These are phyloP conservation scores for Fusarium vanettenii DNA, from an alignment of 2,329 filamentous ascomycete genomes.

Conservation along the genomic window DNA sequence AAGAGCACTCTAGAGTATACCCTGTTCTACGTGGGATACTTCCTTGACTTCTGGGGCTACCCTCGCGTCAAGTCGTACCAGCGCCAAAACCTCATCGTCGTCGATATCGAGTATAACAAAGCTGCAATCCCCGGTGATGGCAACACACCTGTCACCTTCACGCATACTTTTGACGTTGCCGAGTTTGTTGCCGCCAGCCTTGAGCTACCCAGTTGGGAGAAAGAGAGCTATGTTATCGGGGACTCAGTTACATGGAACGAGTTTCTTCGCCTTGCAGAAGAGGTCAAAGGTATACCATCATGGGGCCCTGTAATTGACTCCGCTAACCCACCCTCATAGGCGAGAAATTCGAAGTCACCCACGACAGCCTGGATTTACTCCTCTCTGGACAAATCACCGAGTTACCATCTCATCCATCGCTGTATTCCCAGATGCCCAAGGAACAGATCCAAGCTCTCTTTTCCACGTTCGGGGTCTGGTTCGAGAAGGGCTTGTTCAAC, in stretches of 20 bases:
- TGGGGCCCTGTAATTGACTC: neutral
- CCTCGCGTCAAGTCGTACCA: neutral
- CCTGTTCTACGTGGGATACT: neutral
- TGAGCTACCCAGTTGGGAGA: neutral
- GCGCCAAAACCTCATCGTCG: neutral
- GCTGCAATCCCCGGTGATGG: neutral
- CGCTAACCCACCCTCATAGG: neutral
- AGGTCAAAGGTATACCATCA: neutral
- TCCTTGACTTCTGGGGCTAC: neutral
- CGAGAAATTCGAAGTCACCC: neutral
- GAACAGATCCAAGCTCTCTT: neutral
- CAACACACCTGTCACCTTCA: neutral
- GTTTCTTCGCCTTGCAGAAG: neutral
- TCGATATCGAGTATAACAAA: neutral
- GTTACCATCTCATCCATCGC: neutral
- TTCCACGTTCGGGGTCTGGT: neutral
- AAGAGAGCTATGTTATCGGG: neutral
- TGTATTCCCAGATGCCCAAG: neutral
- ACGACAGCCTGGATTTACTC: neutral
- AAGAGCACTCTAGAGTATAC: neutral
- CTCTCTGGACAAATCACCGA: neutral
- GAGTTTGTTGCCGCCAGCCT: neutral
- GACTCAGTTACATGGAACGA: neutral
- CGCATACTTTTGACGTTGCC: neutral
- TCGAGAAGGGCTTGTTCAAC: neutral